Percentiles rank a stretch among this genome's conserved stretches.
phyloP scores from a whole-genome alignment of 2,329 filamentous ascomycete species.

The Leptographium wingfieldii region DNA sequence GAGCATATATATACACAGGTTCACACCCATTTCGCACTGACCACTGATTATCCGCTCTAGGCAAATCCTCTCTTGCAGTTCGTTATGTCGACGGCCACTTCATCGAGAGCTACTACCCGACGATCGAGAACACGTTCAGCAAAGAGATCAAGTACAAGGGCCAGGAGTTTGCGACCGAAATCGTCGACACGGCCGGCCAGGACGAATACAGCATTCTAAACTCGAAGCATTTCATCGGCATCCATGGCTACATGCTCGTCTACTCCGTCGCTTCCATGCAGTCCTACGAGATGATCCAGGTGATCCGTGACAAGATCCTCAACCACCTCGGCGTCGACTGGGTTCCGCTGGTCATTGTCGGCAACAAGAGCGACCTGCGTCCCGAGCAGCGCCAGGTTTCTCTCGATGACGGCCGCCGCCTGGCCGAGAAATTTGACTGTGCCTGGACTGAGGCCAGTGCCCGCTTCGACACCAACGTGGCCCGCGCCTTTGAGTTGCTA shows the following conservation, averaged over 20 bases:
- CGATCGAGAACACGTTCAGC: constrained; percentile 97
- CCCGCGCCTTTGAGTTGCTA: constrained; percentile 84
- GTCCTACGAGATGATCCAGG: constrained; percentile 94
- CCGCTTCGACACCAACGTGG: constrained; percentile 86
- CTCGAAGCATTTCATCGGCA: constrained; percentile 97
- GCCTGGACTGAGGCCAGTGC: constrained; percentile 93
- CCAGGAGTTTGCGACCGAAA: constrained; percentile 90
- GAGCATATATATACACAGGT: not conserved
- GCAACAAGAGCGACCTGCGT: constrained; percentile 91
- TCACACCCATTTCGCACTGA: not conserved
- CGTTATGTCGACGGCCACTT: constrained; percentile 97
- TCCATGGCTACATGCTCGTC: constrained; percentile 96
- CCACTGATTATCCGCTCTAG: constrained; percentile 29
- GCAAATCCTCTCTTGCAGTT: constrained; percentile 94
- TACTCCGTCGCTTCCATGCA: constrained; percentile 93
- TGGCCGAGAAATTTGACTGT: constrained; percentile 79
- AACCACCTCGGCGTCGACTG: constrained; percentile 91
- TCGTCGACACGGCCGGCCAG: constrained; percentile 96
- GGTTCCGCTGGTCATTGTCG: constrained; percentile 87
- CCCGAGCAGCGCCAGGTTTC: constrained; percentile 88
- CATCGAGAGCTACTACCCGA: constrained; percentile 97
- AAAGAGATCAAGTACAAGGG: constrained; percentile 88
- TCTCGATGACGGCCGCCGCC: constrained; percentile 69
- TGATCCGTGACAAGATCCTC: constrained; percentile 93
- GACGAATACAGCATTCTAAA: constrained; percentile 98